Evolutionary conservation across 352 stramenopile species (phyloP).

Genomic region (Pythium myriotylum): DNA sequence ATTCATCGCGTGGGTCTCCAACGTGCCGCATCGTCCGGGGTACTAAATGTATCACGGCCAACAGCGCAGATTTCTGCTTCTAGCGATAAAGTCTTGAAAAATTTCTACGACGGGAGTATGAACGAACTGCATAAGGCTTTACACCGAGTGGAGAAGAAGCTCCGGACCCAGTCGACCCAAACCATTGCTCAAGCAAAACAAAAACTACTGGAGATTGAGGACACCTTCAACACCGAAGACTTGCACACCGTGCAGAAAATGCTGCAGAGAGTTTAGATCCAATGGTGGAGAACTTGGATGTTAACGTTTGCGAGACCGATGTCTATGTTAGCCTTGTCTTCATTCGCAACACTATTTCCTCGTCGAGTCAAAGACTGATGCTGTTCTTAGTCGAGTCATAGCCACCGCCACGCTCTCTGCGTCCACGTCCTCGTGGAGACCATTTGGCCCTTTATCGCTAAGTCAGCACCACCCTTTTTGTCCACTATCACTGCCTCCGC

Average conservation of each 20-base stretch:
- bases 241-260: constrained; percentile 41
- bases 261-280: constrained; percentile 32
- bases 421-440: too few relatives aligned
- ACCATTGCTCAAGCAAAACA: constrained; percentile 21
- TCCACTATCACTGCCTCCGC: too few relatives aligned
- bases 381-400: too few relatives aligned
- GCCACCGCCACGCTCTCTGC: too few relatives aligned
- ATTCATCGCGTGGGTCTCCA: not conserved
- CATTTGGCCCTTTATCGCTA: too few relatives aligned
- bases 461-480: too few relatives aligned
- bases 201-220: constrained; percentile 35
- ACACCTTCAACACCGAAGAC: constrained; percentile 39
- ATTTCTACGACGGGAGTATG: not conserved
- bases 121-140: constrained; percentile 20
- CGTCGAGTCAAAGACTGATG: too few relatives aligned
- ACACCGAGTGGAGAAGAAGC: constrained; percentile 27
- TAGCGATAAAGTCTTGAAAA: not conserved
- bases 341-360: too few relatives aligned
- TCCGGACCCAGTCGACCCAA: constrained; percentile 14
- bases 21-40: not conserved
- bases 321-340: too few relatives aligned
- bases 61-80: not conserved
- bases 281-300: too few relatives aligned
- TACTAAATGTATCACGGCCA: not conserved
- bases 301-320: too few relatives aligned